These are phyloP conservation scores for Salix exigua DNA, from an alignment of 345 rosid genomes.

Conservation along the genomic window DNA sequence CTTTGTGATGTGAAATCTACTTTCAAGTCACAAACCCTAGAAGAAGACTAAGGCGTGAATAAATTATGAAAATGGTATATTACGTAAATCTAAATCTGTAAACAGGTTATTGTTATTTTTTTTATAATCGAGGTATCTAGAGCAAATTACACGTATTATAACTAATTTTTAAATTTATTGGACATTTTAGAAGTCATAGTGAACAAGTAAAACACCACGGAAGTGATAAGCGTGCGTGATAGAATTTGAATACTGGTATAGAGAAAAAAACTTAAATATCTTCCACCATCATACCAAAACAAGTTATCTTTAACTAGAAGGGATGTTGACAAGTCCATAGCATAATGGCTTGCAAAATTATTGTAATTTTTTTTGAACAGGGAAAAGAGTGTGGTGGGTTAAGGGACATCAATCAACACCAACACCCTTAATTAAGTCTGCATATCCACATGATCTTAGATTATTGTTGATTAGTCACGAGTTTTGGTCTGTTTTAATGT, in stretches of 20 bases:
- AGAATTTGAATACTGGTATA: accelerated
- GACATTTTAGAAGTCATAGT: accelerated
- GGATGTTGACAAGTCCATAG: constrained; percentile 5
- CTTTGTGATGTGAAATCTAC: too few species aligned
- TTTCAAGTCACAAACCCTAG: too few species aligned
- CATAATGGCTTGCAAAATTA: not conserved
- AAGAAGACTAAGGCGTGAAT: not conserved
- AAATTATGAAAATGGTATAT: not conserved
- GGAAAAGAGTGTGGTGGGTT: constrained; percentile 8
- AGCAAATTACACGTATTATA: accelerated
- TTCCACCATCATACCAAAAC: too few species aligned
- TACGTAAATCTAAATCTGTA: not conserved
- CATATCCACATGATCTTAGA: constrained; percentile 20
- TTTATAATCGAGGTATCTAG: too few species aligned
- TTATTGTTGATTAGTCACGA: constrained; percentile 20
- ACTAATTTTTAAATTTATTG: too few species aligned
- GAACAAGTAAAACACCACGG: too few species aligned
- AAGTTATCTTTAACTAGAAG: not conserved
- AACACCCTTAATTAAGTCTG: constrained; percentile 22
- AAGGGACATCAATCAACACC: constrained; percentile 41
- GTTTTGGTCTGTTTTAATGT: not conserved
- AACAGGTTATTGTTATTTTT: not conserved
- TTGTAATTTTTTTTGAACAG: not conserved
- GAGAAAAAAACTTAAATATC: too few species aligned
- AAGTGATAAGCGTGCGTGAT: too few species aligned